Conservation (phyloP, 2,329 filamentous ascomycete genomes). For the Clonostachys sp. region DNA sequence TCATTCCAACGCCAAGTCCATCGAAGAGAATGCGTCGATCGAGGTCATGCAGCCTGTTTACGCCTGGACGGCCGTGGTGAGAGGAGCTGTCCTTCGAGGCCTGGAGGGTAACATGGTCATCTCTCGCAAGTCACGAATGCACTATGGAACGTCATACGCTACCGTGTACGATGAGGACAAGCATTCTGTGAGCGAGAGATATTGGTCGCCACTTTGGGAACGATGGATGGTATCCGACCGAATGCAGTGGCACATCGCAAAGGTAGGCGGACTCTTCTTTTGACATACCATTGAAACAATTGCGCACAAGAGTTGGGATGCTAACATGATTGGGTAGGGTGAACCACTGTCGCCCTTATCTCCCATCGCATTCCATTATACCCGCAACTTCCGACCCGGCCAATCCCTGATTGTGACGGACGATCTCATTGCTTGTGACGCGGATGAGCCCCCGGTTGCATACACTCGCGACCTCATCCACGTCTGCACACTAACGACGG, state of each 20-base stretch:
- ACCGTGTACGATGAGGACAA: conserved; percentile 75
- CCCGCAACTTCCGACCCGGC: conserved; percentile 75
- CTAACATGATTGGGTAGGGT: conserved; percentile 39
- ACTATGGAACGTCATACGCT: conserved; percentile 78
- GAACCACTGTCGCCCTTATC: conserved; percentile 69
- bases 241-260: conserved; percentile 83
- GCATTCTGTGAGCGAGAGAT: conserved; percentile 68
- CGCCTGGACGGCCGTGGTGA: conserved; percentile 76
- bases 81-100: conserved; percentile 71
- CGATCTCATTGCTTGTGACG: conserved; percentile 72
- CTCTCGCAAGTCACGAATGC: conserved; percentile 67
- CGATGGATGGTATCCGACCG: conserved; percentile 78
- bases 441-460: conserved; percentile 58
- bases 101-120: conserved; percentile 78
- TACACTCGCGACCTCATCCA: conserved; percentile 61
- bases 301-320: neutral
- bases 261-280: conserved; percentile 40
- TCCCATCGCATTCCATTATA: conserved; percentile 80
- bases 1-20: conserved; percentile 46
- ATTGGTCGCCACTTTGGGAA: conserved; percentile 78
- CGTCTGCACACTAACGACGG: conserved; percentile 77
- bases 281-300: neutral
- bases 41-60: conserved; percentile 81
- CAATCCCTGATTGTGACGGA: conserved; percentile 76
- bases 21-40: conserved; percentile 51